Evolutionary conservation across 2,329 filamentous ascomycete species (phyloP), one percentile per base, ranked within the genome.

Genomic region (Xylaria sp.): DNA sequence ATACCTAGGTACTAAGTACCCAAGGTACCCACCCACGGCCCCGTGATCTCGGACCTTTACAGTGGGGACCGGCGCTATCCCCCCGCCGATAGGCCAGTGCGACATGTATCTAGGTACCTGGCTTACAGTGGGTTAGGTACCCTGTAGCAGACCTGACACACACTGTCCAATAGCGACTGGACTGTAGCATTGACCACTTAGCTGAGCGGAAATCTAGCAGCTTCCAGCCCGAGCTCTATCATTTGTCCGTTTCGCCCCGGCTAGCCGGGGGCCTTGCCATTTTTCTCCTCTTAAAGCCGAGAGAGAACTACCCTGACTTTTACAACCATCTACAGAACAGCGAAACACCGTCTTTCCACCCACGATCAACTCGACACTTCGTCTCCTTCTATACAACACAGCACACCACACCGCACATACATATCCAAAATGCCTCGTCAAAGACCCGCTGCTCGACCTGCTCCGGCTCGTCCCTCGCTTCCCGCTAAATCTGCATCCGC

Each of bases 341-440:
- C n/a, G n/a, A n/a, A 46, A 46, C 41, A 18, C 41, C 41, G 41
- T 7, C 18, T 46, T 46, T 46, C 41, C 5, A 46, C 18, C 5
- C 18, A 46, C 41, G 41, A 46, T n/a, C 7, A n/a, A 7, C 41
- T 8, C 15, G 15, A 46, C 41, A 31, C 9, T 52, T 2, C 25
- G 15, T 37, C 20, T 37, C 41, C n/a, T 31, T 25, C 25, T 8
- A 15, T 23, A 13, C 23, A 1, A 51, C 31, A 28, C 44, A 10
- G 37, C n/a, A 46, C 10, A 28, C 44, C 15, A 46, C n/a, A 46
- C 10, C 18, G n/a, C 58, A 63, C 34, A 34, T 39, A 60, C 25
- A 31, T 10, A 57, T 9, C 28, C 80, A 87, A 81, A 69, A 95
- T 95, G 92, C 84, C 92, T 91, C 92, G 92, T 84, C 90, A 92